phyloP scores from a whole-genome alignment of 169 alveolate genomes.

The Babesia bovis region DNA sequence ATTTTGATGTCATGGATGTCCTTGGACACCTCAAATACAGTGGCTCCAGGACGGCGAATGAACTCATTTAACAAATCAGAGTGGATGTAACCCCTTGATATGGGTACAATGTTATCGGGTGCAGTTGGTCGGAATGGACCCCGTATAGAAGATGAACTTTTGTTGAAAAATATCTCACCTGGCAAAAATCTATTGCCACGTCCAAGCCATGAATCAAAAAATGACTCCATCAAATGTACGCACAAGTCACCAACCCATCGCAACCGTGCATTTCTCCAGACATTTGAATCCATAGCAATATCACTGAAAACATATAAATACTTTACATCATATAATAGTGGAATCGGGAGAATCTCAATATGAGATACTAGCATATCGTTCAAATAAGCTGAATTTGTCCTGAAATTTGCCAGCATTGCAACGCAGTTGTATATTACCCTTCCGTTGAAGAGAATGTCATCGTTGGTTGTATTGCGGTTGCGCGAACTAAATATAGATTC shows the following conservation, averaged over 20 bases:
- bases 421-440: constrained; percentile 55
- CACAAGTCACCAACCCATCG: constrained; percentile 51
- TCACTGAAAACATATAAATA: constrained; percentile 50
- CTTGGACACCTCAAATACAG: constrained; percentile 22
- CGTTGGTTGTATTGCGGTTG: constrained; percentile 27
- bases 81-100: constrained; percentile 26
- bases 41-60: constrained; percentile 22
- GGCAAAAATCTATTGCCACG: constrained; percentile 36
- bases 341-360: constrained; percentile 45
- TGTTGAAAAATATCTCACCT: constrained; percentile 53
- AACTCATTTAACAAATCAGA: constrained; percentile 29
- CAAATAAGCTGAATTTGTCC: constrained; percentile 19
- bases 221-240: constrained; percentile 41
- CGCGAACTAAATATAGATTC: constrained; percentile 26
- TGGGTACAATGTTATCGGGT: constrained; percentile 18
- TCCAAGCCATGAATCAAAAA: constrained; percentile 59
- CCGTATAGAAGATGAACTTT: constrained; percentile 31
- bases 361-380: constrained; percentile 53
- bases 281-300: constrained; percentile 13
- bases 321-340: constrained; percentile 55
- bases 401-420: constrained; percentile 32
- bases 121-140: constrained; percentile 48
- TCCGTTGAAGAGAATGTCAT: constrained; percentile 53
- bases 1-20: constrained; percentile 8
- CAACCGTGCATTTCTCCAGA: constrained; percentile 40